Percentiles rank a stretch among this genome's conserved stretches.
Conservation (phyloP, 176 grass and related monocot genomes). For the Saccharum officinarum region DNA sequence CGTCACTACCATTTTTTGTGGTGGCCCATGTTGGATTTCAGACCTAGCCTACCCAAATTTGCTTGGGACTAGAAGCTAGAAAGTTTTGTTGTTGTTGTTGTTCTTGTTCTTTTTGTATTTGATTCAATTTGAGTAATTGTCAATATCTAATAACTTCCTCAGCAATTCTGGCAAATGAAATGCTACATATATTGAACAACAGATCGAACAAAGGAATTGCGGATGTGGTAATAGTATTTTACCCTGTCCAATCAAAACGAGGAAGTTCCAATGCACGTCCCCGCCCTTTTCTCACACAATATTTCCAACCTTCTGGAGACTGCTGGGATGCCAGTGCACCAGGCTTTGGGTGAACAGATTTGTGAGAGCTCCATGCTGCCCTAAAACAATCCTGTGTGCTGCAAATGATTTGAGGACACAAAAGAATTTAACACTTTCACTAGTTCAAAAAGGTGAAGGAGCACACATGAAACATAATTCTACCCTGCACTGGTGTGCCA, state of each 20-base stretch:
- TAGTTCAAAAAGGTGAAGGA: neutral
- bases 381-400: conserved; percentile 93
- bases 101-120: neutral
- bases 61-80: neutral
- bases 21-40: neutral
- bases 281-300: conserved; percentile 84
- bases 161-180: neutral
- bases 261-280: conserved; percentile 58
- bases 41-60: neutral
- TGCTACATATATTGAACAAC: conserved; percentile 29
- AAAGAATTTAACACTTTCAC: conserved; percentile 5
- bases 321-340: conserved; percentile 44
- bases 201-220: neutral
- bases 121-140: neutral
- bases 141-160: neutral
- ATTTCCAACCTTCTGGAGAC: conserved; percentile 72
- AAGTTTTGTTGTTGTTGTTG: neutral
- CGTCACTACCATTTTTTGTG: neutral
- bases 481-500: neutral
- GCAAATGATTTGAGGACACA: conserved; percentile 14
- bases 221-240: conserved; percentile 29
- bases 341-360: conserved; percentile 71
- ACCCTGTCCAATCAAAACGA: conserved; percentile 93
- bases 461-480: neutral
- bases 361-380: conserved; percentile 87